Conservation (phyloP, 2,329 filamentous ascomycete species). For the Nemania bipapillata region DNA sequence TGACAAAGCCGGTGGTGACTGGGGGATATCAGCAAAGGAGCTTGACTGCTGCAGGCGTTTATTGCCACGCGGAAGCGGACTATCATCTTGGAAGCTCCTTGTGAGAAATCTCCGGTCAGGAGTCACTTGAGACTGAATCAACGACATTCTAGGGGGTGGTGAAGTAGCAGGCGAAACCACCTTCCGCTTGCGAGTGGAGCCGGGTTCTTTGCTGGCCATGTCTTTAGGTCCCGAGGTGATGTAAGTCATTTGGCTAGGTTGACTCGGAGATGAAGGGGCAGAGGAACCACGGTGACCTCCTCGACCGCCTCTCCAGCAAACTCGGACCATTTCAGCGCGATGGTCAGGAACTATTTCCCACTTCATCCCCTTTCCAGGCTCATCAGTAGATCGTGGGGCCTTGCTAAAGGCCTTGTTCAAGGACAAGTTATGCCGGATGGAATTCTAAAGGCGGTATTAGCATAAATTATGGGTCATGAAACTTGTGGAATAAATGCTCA, state of each 20-base stretch:
- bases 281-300: conserved; percentile 75
- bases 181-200: conserved; percentile 67
- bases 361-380: conserved; percentile 98
- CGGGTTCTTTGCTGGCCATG: conserved; percentile 62
- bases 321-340: conserved; percentile 87
- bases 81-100: conserved; percentile 65
- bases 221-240: conserved; percentile 69
- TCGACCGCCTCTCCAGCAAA: conserved; percentile 69
- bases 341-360: conserved; percentile 91
- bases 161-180: conserved; percentile 65
- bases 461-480: conserved; percentile 1
- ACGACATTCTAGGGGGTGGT: conserved; percentile 63
- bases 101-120: conserved; percentile 65
- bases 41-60: conserved; percentile 58
- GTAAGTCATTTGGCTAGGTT: conserved; percentile 67
- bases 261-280: conserved; percentile 72
- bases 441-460: conserved; percentile 71
- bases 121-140: conserved; percentile 66
- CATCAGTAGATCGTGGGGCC: conserved; percentile 88
- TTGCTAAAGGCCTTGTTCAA: conserved; percentile 96
- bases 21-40: conserved; percentile 63
- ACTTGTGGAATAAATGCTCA: conserved; percentile 55
- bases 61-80: conserved; percentile 69
- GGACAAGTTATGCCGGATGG: conserved; percentile 94
- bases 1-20: conserved; percentile 68